A percentile compares a stretch with the other conserved stretches of the same genome.
Evolutionary conservation across 768 basidiomycete species (phyloP).

Genomic region (Cystofilobasidium bisporidii): DNA sequence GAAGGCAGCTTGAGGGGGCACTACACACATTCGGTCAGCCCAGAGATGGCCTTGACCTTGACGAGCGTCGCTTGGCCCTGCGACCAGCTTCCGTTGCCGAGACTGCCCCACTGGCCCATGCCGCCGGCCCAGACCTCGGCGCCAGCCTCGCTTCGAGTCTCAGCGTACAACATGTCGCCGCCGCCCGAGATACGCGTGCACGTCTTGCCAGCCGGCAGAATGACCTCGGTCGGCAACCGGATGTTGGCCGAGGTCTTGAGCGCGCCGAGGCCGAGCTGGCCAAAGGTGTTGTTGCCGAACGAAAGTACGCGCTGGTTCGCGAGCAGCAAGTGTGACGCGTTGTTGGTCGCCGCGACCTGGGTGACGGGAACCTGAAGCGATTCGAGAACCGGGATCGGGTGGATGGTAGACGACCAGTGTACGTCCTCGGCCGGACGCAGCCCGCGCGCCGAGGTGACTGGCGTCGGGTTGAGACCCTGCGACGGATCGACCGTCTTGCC

Average conservation of each 20-base stretch:
- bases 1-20: neutral
- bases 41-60: conserved; percentile 19
- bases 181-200: conserved; percentile 10
- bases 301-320: conserved; percentile 13
- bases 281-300: conserved; percentile 19
- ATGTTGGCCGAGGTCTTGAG: conserved; percentile 20
- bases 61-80: conserved; percentile 13
- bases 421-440: conserved; percentile 24
- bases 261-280: conserved; percentile 22
- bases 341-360: conserved; percentile 19
- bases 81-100: conserved; percentile 24
- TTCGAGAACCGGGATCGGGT: conserved; percentile 20
- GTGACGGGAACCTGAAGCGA: conserved; percentile 3
- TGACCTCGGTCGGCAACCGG: conserved; percentile 19
- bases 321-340: conserved; percentile 5
- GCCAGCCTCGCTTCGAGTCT: neutral
- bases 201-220: conserved; percentile 6
- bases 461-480: neutral
- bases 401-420: conserved; percentile 23
- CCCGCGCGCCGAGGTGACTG: conserved; percentile 3
- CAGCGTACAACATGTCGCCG: conserved; percentile 14
- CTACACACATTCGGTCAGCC: conserved; percentile 14
- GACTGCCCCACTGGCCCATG: conserved; percentile 15
- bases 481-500: neutral
- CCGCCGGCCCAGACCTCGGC: conserved; percentile 20